phyloP scores from a whole-genome alignment of 2,329 filamentous ascomycete genomes.

The Talaromyces sp. region DNA sequence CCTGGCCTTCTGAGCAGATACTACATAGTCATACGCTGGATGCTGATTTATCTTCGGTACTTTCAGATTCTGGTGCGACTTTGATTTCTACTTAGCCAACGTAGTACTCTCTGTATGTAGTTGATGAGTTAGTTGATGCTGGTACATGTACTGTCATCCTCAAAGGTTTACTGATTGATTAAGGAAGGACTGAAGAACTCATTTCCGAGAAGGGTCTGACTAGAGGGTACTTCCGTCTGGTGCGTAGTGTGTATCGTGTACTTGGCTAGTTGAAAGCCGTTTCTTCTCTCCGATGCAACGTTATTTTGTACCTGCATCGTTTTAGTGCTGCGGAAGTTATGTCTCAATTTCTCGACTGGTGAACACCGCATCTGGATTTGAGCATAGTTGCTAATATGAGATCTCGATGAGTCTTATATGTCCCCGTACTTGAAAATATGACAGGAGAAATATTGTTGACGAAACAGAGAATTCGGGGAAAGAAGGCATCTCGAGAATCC shows the following conservation, averaged over 20 bases:
- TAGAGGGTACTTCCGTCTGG: not conserved
- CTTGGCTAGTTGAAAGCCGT: not conserved
- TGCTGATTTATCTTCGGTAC: not conserved
- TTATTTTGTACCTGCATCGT: conserved; percentile 5
- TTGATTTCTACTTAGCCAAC: not conserved
- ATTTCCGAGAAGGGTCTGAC: not conserved
- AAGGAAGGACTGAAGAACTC: too few species aligned
- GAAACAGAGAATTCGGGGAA: not conserved
- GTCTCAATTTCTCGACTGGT: not conserved
- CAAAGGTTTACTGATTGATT: not conserved
- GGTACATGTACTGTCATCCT: not conserved
- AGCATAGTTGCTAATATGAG: too few species aligned
- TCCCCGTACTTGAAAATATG: too few species aligned
- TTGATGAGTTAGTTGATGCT: not conserved
- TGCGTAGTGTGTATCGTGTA: not conserved
- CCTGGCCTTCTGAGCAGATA: not conserved
- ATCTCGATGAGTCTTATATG: too few species aligned
- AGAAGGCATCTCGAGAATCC: not conserved
- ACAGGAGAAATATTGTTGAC: not conserved
- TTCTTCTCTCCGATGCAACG: not conserved
- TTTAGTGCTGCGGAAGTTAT: not conserved
- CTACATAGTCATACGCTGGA: not conserved
- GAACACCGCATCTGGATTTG: not conserved
- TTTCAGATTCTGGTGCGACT: not conserved
- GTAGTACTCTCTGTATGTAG: not conserved